Percentiles rank a stretch among this genome's conserved stretches.
Evolutionary conservation across 306 rosid species (phyloP).

Genomic region (Ormosia semicastrata): DNA sequence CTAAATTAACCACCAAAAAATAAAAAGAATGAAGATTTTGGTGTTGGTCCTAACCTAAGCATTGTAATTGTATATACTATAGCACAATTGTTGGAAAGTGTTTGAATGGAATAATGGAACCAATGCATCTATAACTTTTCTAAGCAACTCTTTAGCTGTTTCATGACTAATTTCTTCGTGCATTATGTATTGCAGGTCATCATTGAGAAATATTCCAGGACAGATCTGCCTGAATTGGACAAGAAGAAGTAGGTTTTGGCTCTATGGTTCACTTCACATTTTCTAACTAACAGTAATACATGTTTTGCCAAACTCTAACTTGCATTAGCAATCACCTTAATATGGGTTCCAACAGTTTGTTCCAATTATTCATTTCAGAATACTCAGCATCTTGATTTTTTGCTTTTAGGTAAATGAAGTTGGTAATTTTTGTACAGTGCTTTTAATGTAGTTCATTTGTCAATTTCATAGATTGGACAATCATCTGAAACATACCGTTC

Average conservation of each 20-base stretch:
- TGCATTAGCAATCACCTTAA: not conserved
- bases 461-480: not conserved
- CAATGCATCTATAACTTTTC: not conserved
- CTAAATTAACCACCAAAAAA: not conserved
- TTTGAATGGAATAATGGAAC: not conserved
- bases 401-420: not conserved
- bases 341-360: not conserved
- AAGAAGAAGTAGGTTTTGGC: conserved; percentile 47
- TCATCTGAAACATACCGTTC: not conserved
- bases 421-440: not conserved
- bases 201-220: conserved; percentile 44
- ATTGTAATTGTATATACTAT: not conserved
- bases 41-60: not conserved
- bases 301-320: not conserved
- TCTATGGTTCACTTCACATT: conserved; percentile 12
- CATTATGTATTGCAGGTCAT: conserved; percentile 38
- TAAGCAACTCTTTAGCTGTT: not conserved
- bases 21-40: not conserved
- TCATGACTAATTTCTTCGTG: conserved; percentile 7
- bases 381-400: not conserved
- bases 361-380: conserved; percentile 2
- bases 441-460: not conserved
- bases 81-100: not conserved
- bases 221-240: conserved; percentile 53
- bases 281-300: not conserved